phyloP scores from a whole-genome alignment of 1,139 yeast species.

The Sugiyamaella japonica region DNA sequence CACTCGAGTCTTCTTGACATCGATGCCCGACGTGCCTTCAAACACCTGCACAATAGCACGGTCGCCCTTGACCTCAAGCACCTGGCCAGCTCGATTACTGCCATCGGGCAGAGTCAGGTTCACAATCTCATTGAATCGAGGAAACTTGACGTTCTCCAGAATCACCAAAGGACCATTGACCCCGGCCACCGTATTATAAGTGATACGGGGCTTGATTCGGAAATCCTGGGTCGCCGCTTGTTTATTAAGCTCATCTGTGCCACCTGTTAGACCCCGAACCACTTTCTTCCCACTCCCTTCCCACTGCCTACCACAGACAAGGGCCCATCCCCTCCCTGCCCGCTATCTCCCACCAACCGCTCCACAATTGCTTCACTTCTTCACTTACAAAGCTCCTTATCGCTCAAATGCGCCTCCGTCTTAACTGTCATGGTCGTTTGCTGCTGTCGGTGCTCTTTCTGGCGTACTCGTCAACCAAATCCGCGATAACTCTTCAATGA shows the following conservation, averaged over 20 bases:
- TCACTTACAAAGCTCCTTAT: conserved; percentile 26
- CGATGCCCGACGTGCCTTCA: conserved; percentile 97
- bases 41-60: conserved; percentile 98
- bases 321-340: not conserved
- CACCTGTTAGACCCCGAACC: no score
- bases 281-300: no score
- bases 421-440: conserved; percentile 24
- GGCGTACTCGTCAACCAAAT: not conserved
- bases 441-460: not conserved
- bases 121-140: conserved; percentile 95
- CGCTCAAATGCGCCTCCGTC: conserved; percentile 29
- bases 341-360: not conserved
- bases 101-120: conserved; percentile 97
- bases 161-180: conserved; percentile 98
- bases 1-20: conserved; percentile 94
- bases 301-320: not conserved
- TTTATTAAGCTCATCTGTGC: conserved; percentile 69
- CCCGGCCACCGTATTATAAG: conserved; percentile 95
- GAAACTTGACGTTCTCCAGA: conserved; percentile 93
- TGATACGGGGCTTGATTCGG: conserved; percentile 83
- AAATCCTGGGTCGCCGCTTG: conserved; percentile 90
- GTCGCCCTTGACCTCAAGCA: conserved; percentile 93
- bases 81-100: conserved; percentile 92
- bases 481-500: not conserved
- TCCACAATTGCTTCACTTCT: not conserved